phyloP scores from a whole-genome alignment of 73 alveolate species.

The Tetrahymena malaccensis region DNA sequence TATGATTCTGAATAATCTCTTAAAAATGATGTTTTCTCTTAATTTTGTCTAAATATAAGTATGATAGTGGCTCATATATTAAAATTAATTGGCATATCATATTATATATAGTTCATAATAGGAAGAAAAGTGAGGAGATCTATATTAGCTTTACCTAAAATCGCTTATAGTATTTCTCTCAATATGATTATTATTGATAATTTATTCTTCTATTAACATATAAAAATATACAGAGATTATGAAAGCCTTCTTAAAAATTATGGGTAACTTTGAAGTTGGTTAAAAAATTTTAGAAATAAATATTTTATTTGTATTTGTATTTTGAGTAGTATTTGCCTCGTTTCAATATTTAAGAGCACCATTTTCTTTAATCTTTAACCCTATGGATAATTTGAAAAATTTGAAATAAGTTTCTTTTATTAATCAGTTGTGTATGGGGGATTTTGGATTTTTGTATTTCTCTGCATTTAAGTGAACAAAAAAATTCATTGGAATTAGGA shows the following conservation, averaged over 20 bases:
- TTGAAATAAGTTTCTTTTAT: background rate
- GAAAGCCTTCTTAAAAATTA: background rate
- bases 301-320: background rate
- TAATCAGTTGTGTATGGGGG: background rate
- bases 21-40: background rate
- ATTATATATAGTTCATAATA: background rate
- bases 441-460: background rate
- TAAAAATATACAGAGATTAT: background rate
- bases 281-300: background rate
- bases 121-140: background rate
- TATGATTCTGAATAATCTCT: background rate
- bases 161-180: background rate
- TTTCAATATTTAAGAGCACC: background rate
- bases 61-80: background rate
- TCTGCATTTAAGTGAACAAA: background rate
- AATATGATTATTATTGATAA: background rate
- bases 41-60: background rate
- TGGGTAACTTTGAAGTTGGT: background rate
- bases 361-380: background rate
- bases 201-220: background rate
- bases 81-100: background rate
- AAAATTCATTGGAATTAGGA: background rate
- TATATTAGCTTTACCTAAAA: background rate
- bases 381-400: background rate
- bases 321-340: background rate